Evolutionary conservation across 257 asterid species (phyloP).

Genomic region (Rubia yunnanensis): DNA sequence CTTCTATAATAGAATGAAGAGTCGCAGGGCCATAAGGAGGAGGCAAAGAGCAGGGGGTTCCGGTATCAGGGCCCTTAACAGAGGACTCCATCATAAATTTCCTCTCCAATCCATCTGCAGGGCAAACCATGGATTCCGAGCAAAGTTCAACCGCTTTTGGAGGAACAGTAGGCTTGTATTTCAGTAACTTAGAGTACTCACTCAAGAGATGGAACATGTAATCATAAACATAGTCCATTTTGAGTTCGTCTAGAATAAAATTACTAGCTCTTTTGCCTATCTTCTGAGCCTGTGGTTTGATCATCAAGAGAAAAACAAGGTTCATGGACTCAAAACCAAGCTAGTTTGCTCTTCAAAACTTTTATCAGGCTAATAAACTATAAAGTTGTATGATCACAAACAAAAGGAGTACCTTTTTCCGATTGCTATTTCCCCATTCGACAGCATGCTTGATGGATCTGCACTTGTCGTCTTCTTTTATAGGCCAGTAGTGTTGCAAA

Average conservation of each 20-base stretch:
- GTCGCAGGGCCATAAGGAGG: constrained; percentile 12
- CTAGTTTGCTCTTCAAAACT: too few relatives aligned
- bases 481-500: constrained; percentile 79
- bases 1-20: neutral
- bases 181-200: constrained; percentile 3
- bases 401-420: constrained; percentile 28
- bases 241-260: constrained; percentile 44
- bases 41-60: constrained; percentile 2
- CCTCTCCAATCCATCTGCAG: neutral
- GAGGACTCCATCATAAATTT: constrained; percentile 7
- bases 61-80: neutral
- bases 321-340: neutral
- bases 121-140: constrained; percentile 9
- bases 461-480: constrained; percentile 58
- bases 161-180: constrained; percentile 7
- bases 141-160: constrained; percentile 12
- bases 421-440: constrained; percentile 72
- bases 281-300: constrained; percentile 41
- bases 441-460: constrained; percentile 74
- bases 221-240: constrained; percentile 66
- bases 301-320: neutral
- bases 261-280: constrained; percentile 55
- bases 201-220: constrained; percentile 28
- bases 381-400: too few relatives aligned
- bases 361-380: too few relatives aligned